Conservation (phyloP, 768 basidiomycete species). For the Hygrophorus pudorinus region DNA sequence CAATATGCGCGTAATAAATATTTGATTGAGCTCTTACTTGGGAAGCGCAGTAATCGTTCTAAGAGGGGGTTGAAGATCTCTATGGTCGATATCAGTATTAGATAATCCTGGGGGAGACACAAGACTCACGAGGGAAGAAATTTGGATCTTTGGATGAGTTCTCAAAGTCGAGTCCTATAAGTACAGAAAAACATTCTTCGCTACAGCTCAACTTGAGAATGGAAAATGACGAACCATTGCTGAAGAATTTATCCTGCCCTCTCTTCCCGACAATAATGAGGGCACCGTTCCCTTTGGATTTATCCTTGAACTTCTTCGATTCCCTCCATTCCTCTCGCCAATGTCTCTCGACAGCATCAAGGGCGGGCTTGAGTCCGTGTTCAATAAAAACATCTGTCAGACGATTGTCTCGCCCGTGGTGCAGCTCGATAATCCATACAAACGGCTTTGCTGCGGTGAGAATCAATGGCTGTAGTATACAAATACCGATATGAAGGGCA, state of each 20-base stretch:
- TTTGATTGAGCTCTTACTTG: conserved; percentile 37
- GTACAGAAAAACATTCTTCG: not conserved
- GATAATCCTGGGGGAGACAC: conserved; percentile 1
- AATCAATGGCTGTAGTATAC: not conserved
- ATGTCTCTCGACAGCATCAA: conserved; percentile 62
- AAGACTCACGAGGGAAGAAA: conserved; percentile 55
- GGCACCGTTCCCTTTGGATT: conserved; percentile 52
- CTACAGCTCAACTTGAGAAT: not conserved
- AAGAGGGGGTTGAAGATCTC: conserved; percentile 70
- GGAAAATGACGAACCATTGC: conserved; percentile 45
- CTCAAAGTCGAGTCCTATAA: conserved; percentile 53
- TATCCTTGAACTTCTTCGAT: conserved; percentile 32
- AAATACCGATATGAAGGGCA: conserved; percentile 9
- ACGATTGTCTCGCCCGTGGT: conserved; percentile 69
- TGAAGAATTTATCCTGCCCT: conserved; percentile 82
- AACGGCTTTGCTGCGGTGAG: conserved; percentile 38
- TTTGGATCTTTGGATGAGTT: conserved; percentile 39
- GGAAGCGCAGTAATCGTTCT: conserved; percentile 60
- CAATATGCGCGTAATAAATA: not conserved
- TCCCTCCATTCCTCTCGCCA: conserved; percentile 51
- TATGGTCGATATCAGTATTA: conserved; percentile 19
- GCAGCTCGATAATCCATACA: conserved; percentile 73
- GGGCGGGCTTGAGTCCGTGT: conserved; percentile 53
- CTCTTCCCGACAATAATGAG: conserved; percentile 68
- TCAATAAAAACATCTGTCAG: conserved; percentile 50